These are phyloP conservation scores for Biscutella laevigata DNA, from an alignment of 441 rosid genomes.

Conservation along the genomic window DNA sequence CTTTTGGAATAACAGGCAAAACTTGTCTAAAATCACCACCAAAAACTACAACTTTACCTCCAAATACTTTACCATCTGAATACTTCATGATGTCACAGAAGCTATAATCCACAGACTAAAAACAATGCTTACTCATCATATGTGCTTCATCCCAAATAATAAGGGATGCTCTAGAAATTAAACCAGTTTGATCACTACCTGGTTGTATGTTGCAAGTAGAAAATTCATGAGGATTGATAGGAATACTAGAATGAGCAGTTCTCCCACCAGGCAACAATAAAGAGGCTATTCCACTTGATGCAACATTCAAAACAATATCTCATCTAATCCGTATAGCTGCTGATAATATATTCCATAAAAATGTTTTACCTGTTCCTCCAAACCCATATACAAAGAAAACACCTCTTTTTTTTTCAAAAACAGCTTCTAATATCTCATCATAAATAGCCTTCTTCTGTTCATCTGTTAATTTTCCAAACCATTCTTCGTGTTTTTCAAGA, in stretches of 20 bases:
- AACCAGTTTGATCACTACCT: background rate
- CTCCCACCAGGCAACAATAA: background rate
- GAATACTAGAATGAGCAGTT: background rate
- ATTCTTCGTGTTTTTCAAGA: too few species aligned
- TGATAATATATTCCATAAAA: background rate
- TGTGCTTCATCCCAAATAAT: too few species aligned
- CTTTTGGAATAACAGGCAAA: background rate
- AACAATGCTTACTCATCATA: background rate
- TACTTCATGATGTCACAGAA: too few species aligned
- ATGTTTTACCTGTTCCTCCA: background rate
- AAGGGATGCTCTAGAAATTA: background rate
- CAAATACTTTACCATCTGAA: background rate
- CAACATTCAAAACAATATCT: background rate
- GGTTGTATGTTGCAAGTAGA: background rate
- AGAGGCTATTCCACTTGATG: background rate
- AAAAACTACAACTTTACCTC: background rate
- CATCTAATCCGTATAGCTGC: background rate
- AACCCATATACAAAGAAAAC: background rate
- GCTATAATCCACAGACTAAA: too few species aligned
- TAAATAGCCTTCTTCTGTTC: too few species aligned
- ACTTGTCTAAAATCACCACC: background rate
- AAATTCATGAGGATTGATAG: background rate
- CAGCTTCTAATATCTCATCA: too few species aligned
- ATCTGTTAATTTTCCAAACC: too few species aligned
- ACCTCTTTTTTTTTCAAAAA: background rate